Base-by-base conservation (phyloP, 2,329 filamentous ascomycete species). In the Botrytis byssoidea region DNA sequence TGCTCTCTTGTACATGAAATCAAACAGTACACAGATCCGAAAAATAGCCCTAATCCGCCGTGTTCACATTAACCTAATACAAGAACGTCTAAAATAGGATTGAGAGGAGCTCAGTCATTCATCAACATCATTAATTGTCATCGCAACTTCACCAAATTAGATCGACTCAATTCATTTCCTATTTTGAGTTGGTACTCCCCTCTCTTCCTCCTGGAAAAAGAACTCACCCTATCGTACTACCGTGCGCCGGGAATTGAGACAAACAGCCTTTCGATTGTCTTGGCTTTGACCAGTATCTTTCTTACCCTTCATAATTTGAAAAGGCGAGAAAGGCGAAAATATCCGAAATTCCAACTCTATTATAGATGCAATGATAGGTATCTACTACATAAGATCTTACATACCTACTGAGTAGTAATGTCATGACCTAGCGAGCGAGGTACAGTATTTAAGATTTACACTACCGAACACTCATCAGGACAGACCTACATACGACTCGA, bases 221-320 rank as follows among this genome's bases (percentile, higher is more conserved):
- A 68, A 55, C 14, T 40, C 16, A 40, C 46, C 65, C 65, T 68
- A 68, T 32, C 63, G 35, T 42, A 68, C 46, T 68, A 68, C 65
- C 65, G 65, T 68, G 65, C 65, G 48, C 65, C 35, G 46, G 46
- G 46, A 55, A 68, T 68, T 68, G 65, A 68, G 65, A 69, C 66
- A 40, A 69, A 32, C 37, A 57, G 32, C 66, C 40, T 59, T 42
- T 63, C 14, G 16, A 57, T 44, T 42, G 37, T 59, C 66, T 69
- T 69, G 66, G 66, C 66, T 69, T 57, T 57, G 66, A 57, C 66
- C 51, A 40, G 25, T 55, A 44, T 57, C 48, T 42, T 68, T 57
- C 48, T 42, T 57, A 42, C 65, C 65, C 65, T 68, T 51, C 35
- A 18, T 40, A 22, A 40, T 40, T 57, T 25, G n/a, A 29, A 40